Evolutionary conservation across 1,284 basidiomycete genomes (phyloP).

Genomic region (Irpex lacteus): DNA sequence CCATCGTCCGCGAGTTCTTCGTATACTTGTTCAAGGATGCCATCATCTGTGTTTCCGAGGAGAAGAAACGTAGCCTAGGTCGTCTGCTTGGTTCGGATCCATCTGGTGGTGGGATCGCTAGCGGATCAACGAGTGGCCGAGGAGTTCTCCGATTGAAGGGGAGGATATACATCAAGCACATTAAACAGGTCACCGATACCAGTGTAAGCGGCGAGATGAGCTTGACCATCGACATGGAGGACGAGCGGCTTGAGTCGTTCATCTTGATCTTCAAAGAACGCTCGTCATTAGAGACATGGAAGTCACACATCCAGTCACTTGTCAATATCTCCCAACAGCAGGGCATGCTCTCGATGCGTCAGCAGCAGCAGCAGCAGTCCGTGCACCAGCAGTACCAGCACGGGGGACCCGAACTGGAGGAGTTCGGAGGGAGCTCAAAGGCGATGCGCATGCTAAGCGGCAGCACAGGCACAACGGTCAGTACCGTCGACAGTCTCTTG

Average conservation of each 20-base stretch:
- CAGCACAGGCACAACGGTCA: slow-evolving; percentile 60
- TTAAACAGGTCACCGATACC: slow-evolving; percentile 81
- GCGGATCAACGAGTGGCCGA: slow-evolving; percentile 46
- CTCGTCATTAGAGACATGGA: slow-evolving; percentile 88
- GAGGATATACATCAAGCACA: slow-evolving; percentile 91
- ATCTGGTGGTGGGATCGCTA: slow-evolving; percentile 39
- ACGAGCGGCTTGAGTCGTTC: slow-evolving; percentile 89
- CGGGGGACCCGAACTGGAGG: slow-evolving; percentile 59
- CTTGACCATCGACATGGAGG: slow-evolving; percentile 93
- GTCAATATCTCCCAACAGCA: slow-evolving; percentile 65
- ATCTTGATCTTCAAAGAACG: slow-evolving; percentile 92
- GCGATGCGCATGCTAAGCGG: slow-evolving; percentile 77
- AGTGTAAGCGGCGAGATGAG: slow-evolving; percentile 79
- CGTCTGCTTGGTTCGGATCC: slow-evolving; percentile 64
- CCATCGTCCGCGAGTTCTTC: slow-evolving; percentile 86
- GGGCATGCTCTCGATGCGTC: slow-evolving; percentile 25
- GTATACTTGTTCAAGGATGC: slow-evolving; percentile 97
- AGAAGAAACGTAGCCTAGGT: slow-evolving; percentile 79
- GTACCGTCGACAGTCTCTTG: slow-evolving; percentile 69
- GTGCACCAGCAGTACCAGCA: slow-evolving; percentile 20
- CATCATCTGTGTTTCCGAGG: slow-evolving; percentile 94
- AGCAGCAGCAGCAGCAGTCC: slow-evolving; percentile 30
- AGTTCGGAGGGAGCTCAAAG: slow-evolving; percentile 74
- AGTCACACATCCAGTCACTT: slow-evolving; percentile 71
- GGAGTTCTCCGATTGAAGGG: slow-evolving; percentile 90